These are phyloP conservation scores for Neurospora sp. DNA, from an alignment of 495 filamentous ascomycete genomes.

Conservation along the genomic window DNA sequence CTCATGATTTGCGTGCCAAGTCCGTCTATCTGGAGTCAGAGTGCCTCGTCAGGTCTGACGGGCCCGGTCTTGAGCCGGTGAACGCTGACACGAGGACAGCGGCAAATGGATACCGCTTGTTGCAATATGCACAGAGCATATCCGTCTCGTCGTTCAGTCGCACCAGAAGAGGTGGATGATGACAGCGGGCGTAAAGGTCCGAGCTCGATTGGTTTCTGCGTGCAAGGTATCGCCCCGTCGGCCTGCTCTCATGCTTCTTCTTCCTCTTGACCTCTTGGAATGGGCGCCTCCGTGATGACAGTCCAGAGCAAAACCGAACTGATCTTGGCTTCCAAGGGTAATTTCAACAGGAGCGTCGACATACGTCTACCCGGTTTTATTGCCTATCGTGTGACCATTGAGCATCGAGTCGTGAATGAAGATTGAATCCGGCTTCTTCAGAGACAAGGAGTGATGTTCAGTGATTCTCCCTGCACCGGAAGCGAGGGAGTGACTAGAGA, in stretches of 20 bases:
- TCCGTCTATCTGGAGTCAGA: not conserved
- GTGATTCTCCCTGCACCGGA: not conserved
- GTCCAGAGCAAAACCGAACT: not conserved
- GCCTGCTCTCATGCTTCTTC: not conserved
- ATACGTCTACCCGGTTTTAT: not conserved
- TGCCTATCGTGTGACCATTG: not conserved
- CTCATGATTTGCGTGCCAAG: conserved; percentile 6
- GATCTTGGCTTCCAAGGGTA: not conserved
- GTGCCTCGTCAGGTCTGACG: not conserved
- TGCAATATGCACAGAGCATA: not conserved
- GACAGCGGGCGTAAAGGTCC: not conserved
- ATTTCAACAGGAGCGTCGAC: not conserved
- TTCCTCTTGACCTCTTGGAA: not conserved
- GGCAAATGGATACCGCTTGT: not conserved
- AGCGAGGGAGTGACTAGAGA: not conserved
- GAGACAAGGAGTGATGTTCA: not conserved
- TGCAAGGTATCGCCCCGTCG: not conserved
- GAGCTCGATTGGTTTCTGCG: not conserved
- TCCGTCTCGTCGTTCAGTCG: not conserved
- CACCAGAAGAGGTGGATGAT: not conserved
- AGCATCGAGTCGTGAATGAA: not conserved
- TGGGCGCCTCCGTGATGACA: not conserved
- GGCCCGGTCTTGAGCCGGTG: not conserved
- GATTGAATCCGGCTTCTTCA: not conserved
- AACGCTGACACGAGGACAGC: not conserved